phyloP scores from a whole-genome alignment of 257 asterid genomes.

The Solanum clarkiae region DNA sequence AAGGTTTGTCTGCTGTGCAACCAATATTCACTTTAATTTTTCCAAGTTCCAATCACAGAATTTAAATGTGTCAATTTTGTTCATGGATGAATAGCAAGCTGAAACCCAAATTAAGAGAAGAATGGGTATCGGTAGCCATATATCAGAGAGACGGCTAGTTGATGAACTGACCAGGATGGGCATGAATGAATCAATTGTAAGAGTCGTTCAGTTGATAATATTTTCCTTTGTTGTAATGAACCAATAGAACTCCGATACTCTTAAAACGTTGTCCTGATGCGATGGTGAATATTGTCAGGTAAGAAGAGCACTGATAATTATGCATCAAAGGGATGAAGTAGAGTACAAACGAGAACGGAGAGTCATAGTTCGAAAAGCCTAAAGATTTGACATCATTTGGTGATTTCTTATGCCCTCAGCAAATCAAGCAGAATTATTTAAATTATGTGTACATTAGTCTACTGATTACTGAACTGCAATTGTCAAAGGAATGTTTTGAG shows the following conservation, averaged over 20 bases:
- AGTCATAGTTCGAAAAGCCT: conserved; percentile 68
- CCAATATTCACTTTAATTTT: background rate
- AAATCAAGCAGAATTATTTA: background rate
- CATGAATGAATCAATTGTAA: conserved; percentile 78
- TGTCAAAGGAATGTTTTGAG: background rate
- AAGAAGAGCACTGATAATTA: conserved; percentile 80
- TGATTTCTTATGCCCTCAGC: background rate
- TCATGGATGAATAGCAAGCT: conserved; percentile 54
- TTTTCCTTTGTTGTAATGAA: background rate
- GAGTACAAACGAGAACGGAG: conserved; percentile 84
- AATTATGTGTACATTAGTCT: background rate
- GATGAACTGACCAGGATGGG: conserved; percentile 93
- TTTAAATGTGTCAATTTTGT: background rate
- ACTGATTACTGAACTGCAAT: background rate
- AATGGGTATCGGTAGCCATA: conserved; percentile 90
- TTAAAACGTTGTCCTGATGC: background rate
- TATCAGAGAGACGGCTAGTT: conserved; percentile 81
- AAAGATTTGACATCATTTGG: background rate
- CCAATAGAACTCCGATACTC: background rate
- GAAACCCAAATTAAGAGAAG: conserved; percentile 92
- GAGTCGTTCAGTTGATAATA: background rate
- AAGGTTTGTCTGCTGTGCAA: conserved; percentile 30
- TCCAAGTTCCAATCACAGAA: background rate
- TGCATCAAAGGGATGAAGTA: conserved; percentile 97
- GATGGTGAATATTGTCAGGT: conserved; percentile 34